Evolutionary conservation across 129 eudicot species (phyloP), one percentile per base, ranked within the genome.

Genomic region (Dittrichia graveolens): DNA sequence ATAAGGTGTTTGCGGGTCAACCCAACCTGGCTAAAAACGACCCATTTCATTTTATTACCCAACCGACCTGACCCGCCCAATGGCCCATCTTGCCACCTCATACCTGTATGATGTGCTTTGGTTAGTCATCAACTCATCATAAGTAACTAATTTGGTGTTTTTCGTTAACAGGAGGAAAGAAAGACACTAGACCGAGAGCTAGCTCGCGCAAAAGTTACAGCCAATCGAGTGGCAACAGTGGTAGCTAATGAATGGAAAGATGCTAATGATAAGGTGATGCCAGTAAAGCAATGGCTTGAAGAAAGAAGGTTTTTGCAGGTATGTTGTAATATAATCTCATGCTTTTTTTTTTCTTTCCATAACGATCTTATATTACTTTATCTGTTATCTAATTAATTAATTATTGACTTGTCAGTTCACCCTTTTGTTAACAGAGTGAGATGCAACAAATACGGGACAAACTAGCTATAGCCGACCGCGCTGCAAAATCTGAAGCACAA

Each of bases 171-270:
- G 97, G 97, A 91, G 83, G 97, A 91, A 79, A 79, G 93, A 65
- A 91, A 89, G 78, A 88, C 93, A 18, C 87, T 92, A 34, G 97
- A 92, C 76, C 79, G 97, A 59, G 97, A 92, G 85, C 80, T 92
- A 61, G 97, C 97, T 3, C 96, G 97, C 39, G 97, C 97, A 43
- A 92, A 89, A 81, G 97, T 92, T 61, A 92, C 93, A n/a, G 97
- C 97, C 57, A 92, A 92, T 77, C 86, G 97, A 83, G 97, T 92
- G 57, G 97, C 97, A 31, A 85, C 92, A 52, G 97, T 92, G 10
- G 97, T 92, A 44, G 97, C 97, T 58, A 92, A 92, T 73, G 97
- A 92, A 75, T 92, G 96, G 96, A 92, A 92, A 83, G 97, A 92
- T 75, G 84, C 96, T 57, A 92, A 86, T 83, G 97, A 92, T 76